phyloP scores from a whole-genome alignment of 768 basidiomycete species.

The Rhodotorula babjevae region DNA sequence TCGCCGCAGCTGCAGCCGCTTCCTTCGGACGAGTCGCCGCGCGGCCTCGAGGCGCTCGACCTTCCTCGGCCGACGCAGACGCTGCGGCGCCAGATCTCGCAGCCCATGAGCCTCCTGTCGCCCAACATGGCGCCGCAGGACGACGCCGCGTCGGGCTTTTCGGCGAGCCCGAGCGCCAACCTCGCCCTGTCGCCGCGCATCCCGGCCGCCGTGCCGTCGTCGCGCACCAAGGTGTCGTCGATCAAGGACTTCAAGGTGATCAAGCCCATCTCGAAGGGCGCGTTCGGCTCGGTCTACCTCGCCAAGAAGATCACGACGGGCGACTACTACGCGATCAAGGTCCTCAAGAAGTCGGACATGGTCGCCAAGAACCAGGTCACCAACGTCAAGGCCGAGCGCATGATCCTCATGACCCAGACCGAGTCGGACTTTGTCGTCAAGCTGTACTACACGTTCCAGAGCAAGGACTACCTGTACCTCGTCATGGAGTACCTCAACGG shows the following conservation, averaged over 20 bases:
- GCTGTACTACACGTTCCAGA: conserved; percentile 97
- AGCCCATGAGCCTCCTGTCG: conserved; percentile 21
- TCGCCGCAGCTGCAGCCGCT: conserved; percentile 37
- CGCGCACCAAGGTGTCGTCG: conserved; percentile 76
- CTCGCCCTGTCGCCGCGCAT: conserved; percentile 71
- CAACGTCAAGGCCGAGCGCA: conserved; percentile 98
- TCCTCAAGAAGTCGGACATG: conserved; percentile 99
- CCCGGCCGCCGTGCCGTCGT: conserved; percentile 67
- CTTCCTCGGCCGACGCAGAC: conserved; percentile 15
- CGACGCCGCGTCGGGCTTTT: neutral
- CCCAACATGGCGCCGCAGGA: conserved; percentile 16
- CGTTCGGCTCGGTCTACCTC: conserved; percentile 91
- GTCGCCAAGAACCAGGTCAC: conserved; percentile 99
- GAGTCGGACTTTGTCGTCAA: conserved; percentile 95
- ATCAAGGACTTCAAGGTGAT: conserved; percentile 99
- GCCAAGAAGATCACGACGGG: conserved; percentile 98
- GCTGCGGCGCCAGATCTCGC: conserved; percentile 27
- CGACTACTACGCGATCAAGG: conserved; percentile 99
- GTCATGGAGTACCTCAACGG: conserved; percentile 99
- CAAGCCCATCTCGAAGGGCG: conserved; percentile 98
- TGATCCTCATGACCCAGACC: conserved; percentile 95
- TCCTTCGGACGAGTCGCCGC: conserved; percentile 26
- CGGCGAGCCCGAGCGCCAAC: conserved; percentile 21
- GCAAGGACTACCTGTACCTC: conserved; percentile 95
- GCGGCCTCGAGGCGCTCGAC: conserved; percentile 30